Evolutionary conservation across 1,284 basidiomycete genomes (phyloP).

Genomic region (Austropuccinia psidii): DNA sequence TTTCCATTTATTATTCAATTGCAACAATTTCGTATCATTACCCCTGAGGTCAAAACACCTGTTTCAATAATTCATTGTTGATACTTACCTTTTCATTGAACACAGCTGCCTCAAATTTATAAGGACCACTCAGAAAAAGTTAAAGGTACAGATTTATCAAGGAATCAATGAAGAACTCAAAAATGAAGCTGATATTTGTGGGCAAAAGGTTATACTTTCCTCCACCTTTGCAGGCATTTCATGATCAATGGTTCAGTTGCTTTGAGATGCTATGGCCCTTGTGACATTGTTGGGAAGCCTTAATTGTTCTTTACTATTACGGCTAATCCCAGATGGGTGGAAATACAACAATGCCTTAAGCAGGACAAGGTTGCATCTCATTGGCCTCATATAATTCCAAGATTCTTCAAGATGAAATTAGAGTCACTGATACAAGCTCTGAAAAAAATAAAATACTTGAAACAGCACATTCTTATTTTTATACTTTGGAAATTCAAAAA

Average conservation of each 20-base stretch:
- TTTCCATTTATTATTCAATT: neutral
- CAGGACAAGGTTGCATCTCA: neutral
- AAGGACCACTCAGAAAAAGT: neutral
- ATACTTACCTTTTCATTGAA: neutral
- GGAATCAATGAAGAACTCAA: neutral
- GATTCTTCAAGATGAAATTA: neutral
- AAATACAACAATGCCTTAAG: slow-evolving; percentile 42
- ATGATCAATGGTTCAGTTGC: slow-evolving; percentile 47
- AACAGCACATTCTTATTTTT: too few species aligned
- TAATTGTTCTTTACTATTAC: slow-evolving; percentile 51
- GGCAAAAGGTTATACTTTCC: slow-evolving; percentile 45
- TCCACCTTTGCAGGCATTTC: slow-evolving; percentile 47
- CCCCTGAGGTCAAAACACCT: neutral
- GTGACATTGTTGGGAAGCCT: slow-evolving; percentile 44
- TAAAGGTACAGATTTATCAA: neutral
- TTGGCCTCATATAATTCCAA: neutral
- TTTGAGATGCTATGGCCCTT: slow-evolving; percentile 49
- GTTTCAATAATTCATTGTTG: neutral
- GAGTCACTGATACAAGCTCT: neutral
- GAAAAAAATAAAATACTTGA: too few species aligned
- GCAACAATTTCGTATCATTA: too few species aligned
- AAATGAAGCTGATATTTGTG: slow-evolving; percentile 9
- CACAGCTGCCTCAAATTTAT: neutral
- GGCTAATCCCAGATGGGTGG: slow-evolving; percentile 50
- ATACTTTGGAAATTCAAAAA: slow-evolving; percentile 50